Percentiles rank a stretch among this genome's conserved stretches.
Evolutionary conservation across 2,329 filamentous ascomycete genomes (phyloP).

Genomic region (Aspergillus sp.): DNA sequence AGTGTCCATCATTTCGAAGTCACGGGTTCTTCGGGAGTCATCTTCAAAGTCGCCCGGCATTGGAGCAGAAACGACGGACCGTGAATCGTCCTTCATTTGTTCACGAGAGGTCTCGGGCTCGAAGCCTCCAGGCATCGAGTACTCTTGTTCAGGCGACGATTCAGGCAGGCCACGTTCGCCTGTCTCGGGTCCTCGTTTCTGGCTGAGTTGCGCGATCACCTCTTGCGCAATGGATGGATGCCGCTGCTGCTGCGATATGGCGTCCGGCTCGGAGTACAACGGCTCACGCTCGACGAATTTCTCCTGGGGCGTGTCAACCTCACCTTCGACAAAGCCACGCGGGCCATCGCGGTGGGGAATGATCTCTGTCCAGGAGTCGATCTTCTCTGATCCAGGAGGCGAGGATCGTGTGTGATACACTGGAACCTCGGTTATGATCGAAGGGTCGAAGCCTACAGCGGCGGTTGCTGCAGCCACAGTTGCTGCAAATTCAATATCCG

Average conservation of each 20-base stretch:
- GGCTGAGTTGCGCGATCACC: constrained; percentile 25
- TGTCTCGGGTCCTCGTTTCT: constrained; percentile 9
- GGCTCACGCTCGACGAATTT: constrained; percentile 19
- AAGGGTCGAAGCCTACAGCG: constrained; percentile 68
- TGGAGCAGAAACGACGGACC: constrained; percentile 21
- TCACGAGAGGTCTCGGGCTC: constrained; percentile 17
- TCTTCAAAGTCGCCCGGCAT: constrained; percentile 12
- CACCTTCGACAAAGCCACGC: constrained; percentile 49
- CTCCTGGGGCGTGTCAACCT: constrained; percentile 46
- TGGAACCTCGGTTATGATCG: constrained; percentile 67
- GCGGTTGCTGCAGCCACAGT: constrained; percentile 67
- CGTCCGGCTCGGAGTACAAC: constrained; percentile 21
- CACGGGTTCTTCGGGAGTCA: constrained; percentile 19
- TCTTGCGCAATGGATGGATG: constrained; percentile 22
- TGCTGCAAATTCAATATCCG: constrained; percentile 69
- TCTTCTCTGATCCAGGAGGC: constrained; percentile 59
- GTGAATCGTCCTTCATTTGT: constrained; percentile 7
- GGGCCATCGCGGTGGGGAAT: constrained; percentile 42
- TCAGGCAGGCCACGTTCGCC: constrained; percentile 6
- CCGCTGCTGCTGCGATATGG: neutral
- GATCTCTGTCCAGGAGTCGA: constrained; percentile 51
- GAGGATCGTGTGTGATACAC: constrained; percentile 63
- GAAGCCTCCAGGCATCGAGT: constrained; percentile 34
- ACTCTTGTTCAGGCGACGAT: constrained; percentile 22
- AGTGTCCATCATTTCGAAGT: constrained; percentile 21